Percentiles rank a stretch among this genome's conserved stretches.
These are phyloP conservation scores for Rusavskia elegans DNA, from an alignment of 495 filamentous ascomycete species.

Conservation along the genomic window DNA sequence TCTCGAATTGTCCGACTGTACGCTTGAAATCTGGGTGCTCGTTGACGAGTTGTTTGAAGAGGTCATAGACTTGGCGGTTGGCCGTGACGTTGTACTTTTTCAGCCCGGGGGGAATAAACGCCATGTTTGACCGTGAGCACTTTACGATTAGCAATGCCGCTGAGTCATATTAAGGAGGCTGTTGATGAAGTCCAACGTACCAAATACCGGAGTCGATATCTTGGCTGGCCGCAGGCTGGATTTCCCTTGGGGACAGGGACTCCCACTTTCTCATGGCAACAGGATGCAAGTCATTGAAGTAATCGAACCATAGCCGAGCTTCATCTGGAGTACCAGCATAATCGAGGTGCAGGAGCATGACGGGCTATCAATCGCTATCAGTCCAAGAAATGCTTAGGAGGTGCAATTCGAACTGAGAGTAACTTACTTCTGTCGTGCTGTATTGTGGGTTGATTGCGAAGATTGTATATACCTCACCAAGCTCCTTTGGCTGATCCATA, in stretches of 20 bases:
- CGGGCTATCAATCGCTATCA: neutral
- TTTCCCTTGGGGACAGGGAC: neutral
- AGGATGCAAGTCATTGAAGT: neutral
- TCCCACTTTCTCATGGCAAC: neutral
- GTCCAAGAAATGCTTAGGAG: neutral
- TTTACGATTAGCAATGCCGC: neutral
- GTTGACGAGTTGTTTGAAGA: conserved; percentile 3
- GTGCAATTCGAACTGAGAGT: too few species aligned
- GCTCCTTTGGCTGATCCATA: neutral
- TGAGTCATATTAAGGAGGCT: neutral
- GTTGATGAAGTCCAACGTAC: neutral
- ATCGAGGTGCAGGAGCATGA: neutral
- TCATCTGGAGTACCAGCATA: neutral
- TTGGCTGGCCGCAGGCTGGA: neutral
- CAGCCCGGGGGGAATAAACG: conserved; percentile 13
- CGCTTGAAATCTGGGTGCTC: conserved; percentile 10
- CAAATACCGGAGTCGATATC: neutral
- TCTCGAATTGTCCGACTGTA: conserved; percentile 22
- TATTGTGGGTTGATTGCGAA: neutral
- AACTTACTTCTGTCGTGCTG: neutral
- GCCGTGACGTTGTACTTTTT: conserved; percentile 9
- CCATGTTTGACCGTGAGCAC: neutral
- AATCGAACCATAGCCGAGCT: neutral
- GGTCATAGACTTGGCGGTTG: conserved; percentile 9
- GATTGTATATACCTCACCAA: neutral